Evolutionary conservation across 768 basidiomycete genomes (phyloP).

Genomic region (Lactarius akahatsu): DNA sequence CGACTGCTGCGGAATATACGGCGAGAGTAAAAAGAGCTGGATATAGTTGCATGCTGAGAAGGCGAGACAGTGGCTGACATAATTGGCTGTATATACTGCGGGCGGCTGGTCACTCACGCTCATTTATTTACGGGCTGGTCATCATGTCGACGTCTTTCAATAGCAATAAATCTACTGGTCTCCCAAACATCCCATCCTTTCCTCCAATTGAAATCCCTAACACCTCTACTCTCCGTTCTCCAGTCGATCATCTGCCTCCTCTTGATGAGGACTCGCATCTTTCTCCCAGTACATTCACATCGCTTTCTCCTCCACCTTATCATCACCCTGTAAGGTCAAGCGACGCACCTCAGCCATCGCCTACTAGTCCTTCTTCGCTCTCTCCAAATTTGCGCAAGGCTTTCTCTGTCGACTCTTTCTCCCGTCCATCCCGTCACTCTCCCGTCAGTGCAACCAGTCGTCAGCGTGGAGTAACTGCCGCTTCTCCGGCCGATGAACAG

Average conservation of each 20-base stretch:
- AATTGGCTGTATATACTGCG: neutral
- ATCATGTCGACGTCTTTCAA: slow-evolving; percentile 29
- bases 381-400: slow-evolving; percentile 63
- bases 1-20: slow-evolving; percentile 63
- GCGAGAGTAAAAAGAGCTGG: slow-evolving; percentile 50
- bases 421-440: slow-evolving; percentile 40
- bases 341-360: slow-evolving; percentile 31
- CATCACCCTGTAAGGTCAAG: slow-evolving; percentile 30
- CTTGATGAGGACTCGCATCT: slow-evolving; percentile 43
- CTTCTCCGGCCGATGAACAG: slow-evolving; percentile 12
- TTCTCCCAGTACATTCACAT: slow-evolving; percentile 31
- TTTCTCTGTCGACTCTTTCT: slow-evolving; percentile 75
- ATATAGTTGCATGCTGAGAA: slow-evolving; percentile 31
- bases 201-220: slow-evolving; percentile 47
- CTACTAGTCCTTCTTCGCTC: slow-evolving; percentile 33
- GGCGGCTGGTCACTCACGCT: slow-evolving; percentile 9
- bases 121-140: slow-evolving; percentile 13
- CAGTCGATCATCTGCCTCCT: slow-evolving; percentile 37
- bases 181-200: slow-evolving; percentile 43
- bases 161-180: slow-evolving; percentile 32
- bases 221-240: slow-evolving; percentile 33
- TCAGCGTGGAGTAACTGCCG: slow-evolving; percentile 12
- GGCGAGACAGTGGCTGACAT: slow-evolving; percentile 17
- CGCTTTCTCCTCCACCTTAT: slow-evolving; percentile 32
- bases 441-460: slow-evolving; percentile 32